Conservation (phyloP, 1,284 basidiomycete genomes). For the Bjerkandera adusta region DNA sequence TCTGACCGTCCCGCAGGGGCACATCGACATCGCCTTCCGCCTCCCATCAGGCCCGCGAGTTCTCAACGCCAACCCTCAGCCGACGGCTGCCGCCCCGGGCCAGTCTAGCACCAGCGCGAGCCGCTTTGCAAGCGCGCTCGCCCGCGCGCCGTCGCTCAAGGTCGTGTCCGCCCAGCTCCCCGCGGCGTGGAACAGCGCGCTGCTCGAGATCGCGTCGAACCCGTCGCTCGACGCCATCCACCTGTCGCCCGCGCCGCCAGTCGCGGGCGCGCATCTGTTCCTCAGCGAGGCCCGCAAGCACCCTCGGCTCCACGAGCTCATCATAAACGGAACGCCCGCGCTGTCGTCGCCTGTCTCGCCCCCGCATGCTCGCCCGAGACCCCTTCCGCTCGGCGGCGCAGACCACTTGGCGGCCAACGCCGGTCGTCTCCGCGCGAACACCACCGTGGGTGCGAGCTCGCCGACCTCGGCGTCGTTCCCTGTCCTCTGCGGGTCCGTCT, state of each 20-base stretch:
- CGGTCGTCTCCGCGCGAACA: constrained; percentile 10
- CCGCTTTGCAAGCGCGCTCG: constrained; percentile 25
- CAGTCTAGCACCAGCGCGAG: constrained; percentile 15
- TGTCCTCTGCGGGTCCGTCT: background rate
- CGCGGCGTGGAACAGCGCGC: constrained; percentile 28
- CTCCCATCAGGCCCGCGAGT: constrained; percentile 11
- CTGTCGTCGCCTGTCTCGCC: background rate
- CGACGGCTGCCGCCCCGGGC: constrained; percentile 30
- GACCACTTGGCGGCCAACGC: background rate
- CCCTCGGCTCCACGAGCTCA: constrained; percentile 28
- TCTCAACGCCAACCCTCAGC: constrained; percentile 10
- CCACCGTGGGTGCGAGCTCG: constrained; percentile 4
- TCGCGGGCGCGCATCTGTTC: constrained; percentile 27
- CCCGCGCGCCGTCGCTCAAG: constrained; percentile 24
- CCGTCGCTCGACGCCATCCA: constrained; percentile 25
- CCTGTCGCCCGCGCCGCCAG: constrained; percentile 23
- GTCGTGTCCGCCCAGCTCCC: constrained; percentile 27
- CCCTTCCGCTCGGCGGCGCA: background rate
- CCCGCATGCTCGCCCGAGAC: background rate
- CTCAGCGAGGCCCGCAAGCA: constrained; percentile 27
- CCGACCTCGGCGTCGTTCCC: background rate
- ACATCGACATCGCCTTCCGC: constrained; percentile 45
- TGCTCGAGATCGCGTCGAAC: constrained; percentile 30
- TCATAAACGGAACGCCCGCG: constrained; percentile 24
- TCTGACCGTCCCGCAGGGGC: constrained; percentile 35